These are phyloP conservation scores for Microdochium paspali DNA, from an alignment of 2,329 filamentous ascomycete species.

Conservation along the genomic window DNA sequence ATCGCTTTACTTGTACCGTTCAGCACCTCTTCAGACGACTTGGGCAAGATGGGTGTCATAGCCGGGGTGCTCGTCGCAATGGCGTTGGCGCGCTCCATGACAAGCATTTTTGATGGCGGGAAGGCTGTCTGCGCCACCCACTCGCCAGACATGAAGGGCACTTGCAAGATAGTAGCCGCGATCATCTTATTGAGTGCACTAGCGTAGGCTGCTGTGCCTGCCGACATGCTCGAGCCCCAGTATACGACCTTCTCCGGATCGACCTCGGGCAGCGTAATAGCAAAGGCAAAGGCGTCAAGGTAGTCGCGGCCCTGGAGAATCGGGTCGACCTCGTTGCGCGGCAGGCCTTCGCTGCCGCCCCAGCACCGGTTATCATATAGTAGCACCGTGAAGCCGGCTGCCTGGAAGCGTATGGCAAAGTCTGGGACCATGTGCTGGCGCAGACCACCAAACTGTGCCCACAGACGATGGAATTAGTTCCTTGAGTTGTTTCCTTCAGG, in stretches of 20 bases:
- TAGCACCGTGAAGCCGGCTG: conserved; percentile 5
- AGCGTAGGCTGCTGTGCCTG: conserved; percentile 5
- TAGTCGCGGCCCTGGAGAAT: conserved; percentile 6
- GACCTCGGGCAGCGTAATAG: conserved; percentile 5
- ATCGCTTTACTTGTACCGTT: background rate
- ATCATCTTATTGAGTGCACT: conserved; percentile 7
- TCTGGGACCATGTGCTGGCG: conserved; percentile 4
- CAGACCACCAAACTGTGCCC: background rate
- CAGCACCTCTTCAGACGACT: background rate
- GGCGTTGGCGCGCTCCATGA: background rate
- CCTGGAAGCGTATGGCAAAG: conserved; percentile 6
- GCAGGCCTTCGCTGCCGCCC: conserved; percentile 8
- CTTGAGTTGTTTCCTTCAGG: background rate
- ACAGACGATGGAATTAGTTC: background rate
- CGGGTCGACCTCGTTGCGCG: conserved; percentile 6
- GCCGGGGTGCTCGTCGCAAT: background rate
- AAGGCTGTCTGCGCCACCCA: conserved; percentile 1
- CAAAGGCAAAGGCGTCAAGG: conserved; percentile 8
- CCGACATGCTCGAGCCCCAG: conserved; percentile 8
- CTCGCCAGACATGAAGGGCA: conserved; percentile 8
- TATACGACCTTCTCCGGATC: conserved; percentile 5
- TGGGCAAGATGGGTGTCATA: background rate
- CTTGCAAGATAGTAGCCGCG: conserved; percentile 5
- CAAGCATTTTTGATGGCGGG: background rate
- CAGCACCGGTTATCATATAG: conserved; percentile 8